phyloP scores from a whole-genome alignment of 768 basidiomycete genomes.

The Hortiboletus flavorubellus region DNA sequence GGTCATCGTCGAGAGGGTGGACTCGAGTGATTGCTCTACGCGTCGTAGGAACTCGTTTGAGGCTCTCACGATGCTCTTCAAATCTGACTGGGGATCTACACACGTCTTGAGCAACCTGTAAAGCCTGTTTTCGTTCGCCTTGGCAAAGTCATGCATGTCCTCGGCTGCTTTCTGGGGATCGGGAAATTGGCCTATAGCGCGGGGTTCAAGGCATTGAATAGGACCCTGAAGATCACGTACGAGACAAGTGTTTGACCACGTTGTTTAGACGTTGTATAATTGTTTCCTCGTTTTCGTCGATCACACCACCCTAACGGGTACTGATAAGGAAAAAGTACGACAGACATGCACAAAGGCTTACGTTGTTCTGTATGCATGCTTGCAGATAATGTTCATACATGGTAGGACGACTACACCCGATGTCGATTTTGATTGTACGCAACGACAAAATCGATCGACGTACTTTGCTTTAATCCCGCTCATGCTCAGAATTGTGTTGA shows the following conservation, averaged over 20 bases:
- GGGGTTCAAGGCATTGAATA: neutral
- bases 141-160: constrained; percentile 81
- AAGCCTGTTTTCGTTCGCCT: constrained; percentile 77
- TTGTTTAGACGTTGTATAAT: constrained; percentile 53
- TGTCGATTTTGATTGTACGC: neutral
- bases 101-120: constrained; percentile 83
- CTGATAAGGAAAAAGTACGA: neutral
- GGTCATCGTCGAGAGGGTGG: constrained; percentile 64
- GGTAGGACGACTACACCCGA: constrained; percentile 55
- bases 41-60: constrained; percentile 78
- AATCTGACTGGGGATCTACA: constrained; percentile 79
- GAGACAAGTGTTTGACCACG: constrained; percentile 55
- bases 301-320: constrained; percentile 74
- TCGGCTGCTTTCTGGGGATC: constrained; percentile 74
- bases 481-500: constrained; percentile 55
- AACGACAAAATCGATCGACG: constrained; percentile 14
- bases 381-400: constrained; percentile 68
- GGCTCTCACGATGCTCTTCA: constrained; percentile 77
- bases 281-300: constrained; percentile 76
- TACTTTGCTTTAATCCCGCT: constrained; percentile 64
- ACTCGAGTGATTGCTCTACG: constrained; percentile 64
- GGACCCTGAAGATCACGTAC: constrained; percentile 39
- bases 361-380: constrained; percentile 79
- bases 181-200: constrained; percentile 45
- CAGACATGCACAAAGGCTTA: constrained; percentile 35